phyloP scores from a whole-genome alignment of 2,329 filamentous ascomycete genomes.

The Curvularia sp. region DNA sequence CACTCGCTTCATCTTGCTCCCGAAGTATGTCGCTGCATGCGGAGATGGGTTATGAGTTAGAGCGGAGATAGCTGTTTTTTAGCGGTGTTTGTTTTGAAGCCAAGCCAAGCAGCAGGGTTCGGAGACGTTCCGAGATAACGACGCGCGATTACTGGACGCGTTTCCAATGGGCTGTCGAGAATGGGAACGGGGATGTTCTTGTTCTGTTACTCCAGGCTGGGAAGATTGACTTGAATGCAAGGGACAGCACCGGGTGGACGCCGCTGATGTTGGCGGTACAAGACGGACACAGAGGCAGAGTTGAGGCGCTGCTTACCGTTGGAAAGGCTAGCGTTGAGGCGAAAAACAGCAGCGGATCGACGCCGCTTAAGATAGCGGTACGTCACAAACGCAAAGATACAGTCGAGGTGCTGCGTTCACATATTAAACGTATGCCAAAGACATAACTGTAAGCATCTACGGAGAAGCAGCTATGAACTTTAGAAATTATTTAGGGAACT shows the following conservation, averaged over 20 bases:
- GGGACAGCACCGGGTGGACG: neutral
- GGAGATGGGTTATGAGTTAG: too few relatives aligned
- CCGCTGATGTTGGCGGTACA: neutral
- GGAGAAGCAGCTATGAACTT: neutral
- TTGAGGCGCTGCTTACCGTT: neutral
- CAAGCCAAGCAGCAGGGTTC: too few relatives aligned
- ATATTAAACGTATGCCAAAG: neutral
- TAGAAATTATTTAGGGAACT: neutral
- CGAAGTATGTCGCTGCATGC: too few relatives aligned
- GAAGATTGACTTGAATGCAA: neutral
- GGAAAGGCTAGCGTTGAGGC: neutral
- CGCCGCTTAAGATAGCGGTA: neutral
- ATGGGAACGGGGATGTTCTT: conserved; percentile 11
- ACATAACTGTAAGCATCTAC: neutral
- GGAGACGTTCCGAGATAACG: too few relatives aligned
- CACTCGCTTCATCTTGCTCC: too few relatives aligned
- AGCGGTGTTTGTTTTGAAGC: too few relatives aligned
- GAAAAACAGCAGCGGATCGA: neutral
- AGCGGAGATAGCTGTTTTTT: too few relatives aligned
- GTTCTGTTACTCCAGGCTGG: neutral
- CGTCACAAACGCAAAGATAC: neutral
- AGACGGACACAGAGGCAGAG: too few relatives aligned
- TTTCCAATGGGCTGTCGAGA: conserved; percentile 6
- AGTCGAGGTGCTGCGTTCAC: conserved; percentile 7
- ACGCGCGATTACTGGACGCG: neutral